phyloP scores from a whole-genome alignment of 495 filamentous ascomycete species.

The Penicillium canescens region DNA sequence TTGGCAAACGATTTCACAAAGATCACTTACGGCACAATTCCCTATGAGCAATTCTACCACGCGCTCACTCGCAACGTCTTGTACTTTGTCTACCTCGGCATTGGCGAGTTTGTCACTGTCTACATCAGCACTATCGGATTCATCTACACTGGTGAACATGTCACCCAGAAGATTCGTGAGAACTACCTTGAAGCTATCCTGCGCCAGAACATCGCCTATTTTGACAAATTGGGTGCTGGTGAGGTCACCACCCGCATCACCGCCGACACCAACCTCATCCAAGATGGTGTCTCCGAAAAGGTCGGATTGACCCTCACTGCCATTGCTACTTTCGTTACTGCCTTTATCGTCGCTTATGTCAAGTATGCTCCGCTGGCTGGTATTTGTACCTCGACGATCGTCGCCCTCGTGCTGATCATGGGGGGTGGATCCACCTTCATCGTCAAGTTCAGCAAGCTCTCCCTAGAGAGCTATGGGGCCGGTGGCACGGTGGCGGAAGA shows the following conservation, averaged over 20 bases:
- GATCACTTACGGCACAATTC: conserved; percentile 51
- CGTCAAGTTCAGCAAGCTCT: conserved; percentile 73
- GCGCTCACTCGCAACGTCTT: conserved; percentile 67
- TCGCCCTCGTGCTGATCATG: conserved; percentile 75
- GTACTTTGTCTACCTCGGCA: conserved; percentile 89
- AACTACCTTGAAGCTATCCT: conserved; percentile 81
- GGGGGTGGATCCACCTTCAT: conserved; percentile 71
- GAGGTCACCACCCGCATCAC: conserved; percentile 94
- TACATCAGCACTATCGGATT: conserved; percentile 86
- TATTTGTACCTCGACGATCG: conserved; percentile 75
- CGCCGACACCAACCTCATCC: conserved; percentile 83
- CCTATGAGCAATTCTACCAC: conserved; percentile 55
- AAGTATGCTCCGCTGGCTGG: conserved; percentile 83
- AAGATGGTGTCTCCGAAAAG: conserved; percentile 88
- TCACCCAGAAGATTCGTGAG: conserved; percentile 80
- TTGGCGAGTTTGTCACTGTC: conserved; percentile 78
- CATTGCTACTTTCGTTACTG: conserved; percentile 76
- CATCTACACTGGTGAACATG: conserved; percentile 91
- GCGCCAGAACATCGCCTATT: conserved; percentile 89
- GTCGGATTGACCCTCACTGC: conserved; percentile 74
- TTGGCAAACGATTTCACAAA: conserved; percentile 71
- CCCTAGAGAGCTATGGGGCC: conserved; percentile 74
- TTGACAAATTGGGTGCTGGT: conserved; percentile 87
- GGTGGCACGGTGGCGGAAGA: conserved; percentile 93
- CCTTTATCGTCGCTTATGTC: conserved; percentile 86